Evolutionary conservation across 805 yeast species (phyloP), one percentile per base, ranked within the genome.

Genomic region (Wickerhamomyces canadensis): DNA sequence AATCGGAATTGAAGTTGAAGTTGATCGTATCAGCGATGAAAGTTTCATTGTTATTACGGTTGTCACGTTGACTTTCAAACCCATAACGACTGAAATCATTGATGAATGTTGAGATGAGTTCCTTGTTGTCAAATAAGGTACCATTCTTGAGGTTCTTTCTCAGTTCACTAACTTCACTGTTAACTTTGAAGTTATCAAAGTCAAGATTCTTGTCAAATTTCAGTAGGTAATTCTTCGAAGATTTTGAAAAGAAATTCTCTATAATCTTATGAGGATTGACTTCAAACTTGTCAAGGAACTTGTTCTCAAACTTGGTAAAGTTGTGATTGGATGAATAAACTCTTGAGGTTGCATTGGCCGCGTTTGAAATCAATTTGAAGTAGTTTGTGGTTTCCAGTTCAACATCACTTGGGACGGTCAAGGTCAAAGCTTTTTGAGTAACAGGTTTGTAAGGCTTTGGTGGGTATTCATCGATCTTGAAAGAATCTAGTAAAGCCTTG

Each of bases 271-370:
- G 57, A 31, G 62, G 72, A 33, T 67, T 65, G 31, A 58, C 58
- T 29, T 61, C 65, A 35, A 67, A 67, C 29, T 58, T 68, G 27
- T 63, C 70, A 19, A 64, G 47, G 34, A 65, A 61, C 27, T 67
- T 65, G 31, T 58, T 68, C 37, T 55, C 65, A 32, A 62, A 60
- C 44, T 57, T 70, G 5, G 62, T 68, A 27, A 58, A 55, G 6
- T 60, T 53, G 27, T 60, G 61, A 45, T 51, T 53, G 17, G 56
- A 56, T 12, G 57, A 57, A 44, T 52, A 58, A 21, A 46, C 54
- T 55, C 55, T 52, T 29, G 56, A 57, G 41, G 52, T 59, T 38
- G 64, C 58, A 40, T 54, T 58, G 37, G 58, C 69, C 54, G 57
- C 65, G 48, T 45, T 59, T 44, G 44, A 60, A 38, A 57, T 58